A percentile compares a stretch with the other conserved stretches of the same genome.
Evolutionary conservation across 1,284 basidiomycete species (phyloP).

Genomic region (Coniophora puteana): DNA sequence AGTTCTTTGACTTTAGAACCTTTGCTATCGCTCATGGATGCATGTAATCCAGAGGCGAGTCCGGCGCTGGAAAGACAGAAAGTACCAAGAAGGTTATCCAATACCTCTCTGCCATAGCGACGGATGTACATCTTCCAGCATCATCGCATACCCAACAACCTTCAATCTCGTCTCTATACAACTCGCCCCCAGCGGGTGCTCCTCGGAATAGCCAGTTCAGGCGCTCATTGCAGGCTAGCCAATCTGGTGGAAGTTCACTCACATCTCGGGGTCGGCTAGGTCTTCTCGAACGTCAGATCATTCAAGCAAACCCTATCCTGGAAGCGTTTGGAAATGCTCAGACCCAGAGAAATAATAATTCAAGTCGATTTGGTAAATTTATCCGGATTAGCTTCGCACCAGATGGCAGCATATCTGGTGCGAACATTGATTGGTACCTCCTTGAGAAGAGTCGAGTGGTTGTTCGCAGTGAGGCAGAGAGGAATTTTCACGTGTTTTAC

Average conservation of each 20-base stretch:
- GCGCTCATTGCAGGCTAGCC: slow-evolving; percentile 39
- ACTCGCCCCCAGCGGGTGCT: slow-evolving; percentile 51
- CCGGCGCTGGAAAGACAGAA: slow-evolving; percentile 98
- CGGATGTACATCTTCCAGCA: slow-evolving; percentile 65
- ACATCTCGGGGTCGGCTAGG: slow-evolving; percentile 74
- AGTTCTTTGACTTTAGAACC: slow-evolving; percentile 26
- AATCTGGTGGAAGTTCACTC: slow-evolving; percentile 41
- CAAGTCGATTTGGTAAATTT: slow-evolving; percentile 98
- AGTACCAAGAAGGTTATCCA: slow-evolving; percentile 99
- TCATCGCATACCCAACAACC: slow-evolving; percentile 60
- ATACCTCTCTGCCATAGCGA: slow-evolving; percentile 96
- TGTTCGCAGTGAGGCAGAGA: slow-evolving; percentile 82
- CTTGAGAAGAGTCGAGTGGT: slow-evolving; percentile 97
- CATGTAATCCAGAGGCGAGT: slow-evolving; percentile 74
- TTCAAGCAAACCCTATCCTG: slow-evolving; percentile 97
- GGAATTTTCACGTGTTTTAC: slow-evolving; percentile 98
- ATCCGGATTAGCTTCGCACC: slow-evolving; percentile 95
- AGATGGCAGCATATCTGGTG: slow-evolving; percentile 93
- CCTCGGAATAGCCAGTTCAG: slow-evolving; percentile 52
- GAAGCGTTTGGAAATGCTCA: slow-evolving; percentile 99
- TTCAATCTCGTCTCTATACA: slow-evolving; percentile 41
- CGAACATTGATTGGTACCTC: slow-evolving; percentile 99
- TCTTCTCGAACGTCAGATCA: slow-evolving; percentile 92
- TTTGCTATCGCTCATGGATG: slow-evolving; percentile 4
- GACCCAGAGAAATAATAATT: slow-evolving; percentile 98